Conservation (phyloP, 2,329 filamentous ascomycete species). For the Falciphora oryzae region DNA sequence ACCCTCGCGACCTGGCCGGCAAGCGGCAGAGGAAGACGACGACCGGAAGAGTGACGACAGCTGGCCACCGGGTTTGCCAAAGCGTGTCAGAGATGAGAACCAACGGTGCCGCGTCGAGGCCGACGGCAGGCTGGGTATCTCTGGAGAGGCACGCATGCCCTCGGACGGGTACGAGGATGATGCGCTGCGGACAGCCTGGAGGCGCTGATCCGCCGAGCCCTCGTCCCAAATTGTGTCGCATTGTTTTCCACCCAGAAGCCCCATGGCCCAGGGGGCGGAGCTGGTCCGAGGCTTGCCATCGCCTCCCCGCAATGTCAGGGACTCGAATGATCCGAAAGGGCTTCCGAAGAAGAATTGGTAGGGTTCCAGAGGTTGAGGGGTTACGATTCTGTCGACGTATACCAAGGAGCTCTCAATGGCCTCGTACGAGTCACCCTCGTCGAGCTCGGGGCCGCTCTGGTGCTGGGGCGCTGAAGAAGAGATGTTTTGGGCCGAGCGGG, state of each 20-base stretch:
- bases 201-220: not conserved
- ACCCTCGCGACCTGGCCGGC: not conserved
- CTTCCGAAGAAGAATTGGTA: constrained; percentile 6
- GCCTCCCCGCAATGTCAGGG: constrained; percentile 3
- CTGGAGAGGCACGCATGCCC: constrained; percentile 14
- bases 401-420: not conserved
- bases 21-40: constrained; percentile 6
- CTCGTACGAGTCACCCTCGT: not conserved
- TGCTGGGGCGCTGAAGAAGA: not conserved
- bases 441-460: not conserved
- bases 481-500: not conserved
- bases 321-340: constrained; percentile 8
- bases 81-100: constrained; percentile 4
- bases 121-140: constrained; percentile 14
- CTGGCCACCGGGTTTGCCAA: constrained; percentile 5
- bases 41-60: constrained; percentile 9
- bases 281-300: constrained; percentile 5
- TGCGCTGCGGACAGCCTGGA: constrained; percentile 14
- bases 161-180: constrained; percentile 20
- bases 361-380: not conserved
- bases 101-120: not conserved
- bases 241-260: not conserved
- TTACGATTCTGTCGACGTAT: not conserved
- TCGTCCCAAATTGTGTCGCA: constrained; percentile 1
- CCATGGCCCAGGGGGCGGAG: constrained; percentile 5